A percentile compares a stretch with the other conserved stretches of the same genome.
Conservation (phyloP, 192 early-diverging fungal genomes). For the Glomus cerebriforme region DNA sequence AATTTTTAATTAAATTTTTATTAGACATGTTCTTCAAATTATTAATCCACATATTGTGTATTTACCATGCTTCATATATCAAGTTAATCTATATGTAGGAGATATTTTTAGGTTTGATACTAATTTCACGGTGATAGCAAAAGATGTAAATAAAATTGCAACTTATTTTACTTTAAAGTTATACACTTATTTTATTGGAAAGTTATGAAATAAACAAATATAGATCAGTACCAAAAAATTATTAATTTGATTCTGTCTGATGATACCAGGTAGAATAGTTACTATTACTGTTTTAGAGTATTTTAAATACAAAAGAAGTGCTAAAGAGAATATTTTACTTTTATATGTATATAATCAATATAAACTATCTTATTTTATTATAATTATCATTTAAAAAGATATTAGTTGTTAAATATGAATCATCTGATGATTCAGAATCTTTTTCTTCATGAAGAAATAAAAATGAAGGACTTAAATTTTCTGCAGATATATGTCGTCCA, state of each 20-base stretch:
- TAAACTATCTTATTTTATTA: too few relatives aligned
- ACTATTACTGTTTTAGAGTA: neutral
- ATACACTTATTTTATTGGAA: neutral
- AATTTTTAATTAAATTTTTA: too few relatives aligned
- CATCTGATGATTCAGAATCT: neutral
- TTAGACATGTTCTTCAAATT: constrained; percentile 1
- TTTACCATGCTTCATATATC: neutral
- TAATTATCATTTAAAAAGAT: too few relatives aligned
- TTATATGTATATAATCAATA: too few relatives aligned
- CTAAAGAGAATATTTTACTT: too few relatives aligned
- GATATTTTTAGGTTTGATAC: constrained; percentile 4
- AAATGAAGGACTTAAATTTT: neutral
- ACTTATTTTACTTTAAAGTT: constrained; percentile 3
- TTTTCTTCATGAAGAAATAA: neutral
- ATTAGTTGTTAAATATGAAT: neutral
- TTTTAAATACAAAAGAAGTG: neutral
- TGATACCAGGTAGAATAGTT: neutral
- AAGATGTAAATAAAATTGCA: constrained; percentile 11
- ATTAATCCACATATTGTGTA: neutral
- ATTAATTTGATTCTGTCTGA: neutral
- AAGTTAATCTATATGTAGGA: constrained; percentile 1
- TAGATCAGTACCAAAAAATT: neutral
- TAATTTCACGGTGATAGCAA: neutral
- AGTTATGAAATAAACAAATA: neutral
- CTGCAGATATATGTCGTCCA: neutral